Evolutionary conservation across 2,329 filamentous ascomycete species (phyloP).

Genomic region (Fusarium chuoi): DNA sequence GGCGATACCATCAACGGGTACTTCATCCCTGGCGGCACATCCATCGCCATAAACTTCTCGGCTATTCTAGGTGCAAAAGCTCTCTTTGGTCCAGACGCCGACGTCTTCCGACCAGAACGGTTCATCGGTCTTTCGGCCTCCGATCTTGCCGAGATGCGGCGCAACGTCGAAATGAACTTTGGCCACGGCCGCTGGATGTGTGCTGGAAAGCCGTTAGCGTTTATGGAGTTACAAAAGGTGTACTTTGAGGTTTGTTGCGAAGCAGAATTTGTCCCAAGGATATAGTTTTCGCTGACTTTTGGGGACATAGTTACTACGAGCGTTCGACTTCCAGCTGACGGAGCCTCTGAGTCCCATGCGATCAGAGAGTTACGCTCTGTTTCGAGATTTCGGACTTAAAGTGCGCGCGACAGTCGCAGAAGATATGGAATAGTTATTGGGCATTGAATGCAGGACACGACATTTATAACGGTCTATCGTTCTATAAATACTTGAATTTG

Average conservation of each 20-base stretch:
- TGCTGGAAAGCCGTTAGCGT: background rate
- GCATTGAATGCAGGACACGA: rapidly evolving
- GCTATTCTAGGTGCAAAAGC: background rate
- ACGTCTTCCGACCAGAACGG: background rate
- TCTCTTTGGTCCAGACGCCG: background rate
- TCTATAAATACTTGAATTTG: rapidly evolving
- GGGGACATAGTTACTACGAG: background rate
- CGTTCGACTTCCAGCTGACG: background rate
- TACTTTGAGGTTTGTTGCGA: background rate
- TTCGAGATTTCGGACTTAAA: background rate
- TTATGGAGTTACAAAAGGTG: conserved; percentile 2
- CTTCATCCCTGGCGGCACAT: background rate
- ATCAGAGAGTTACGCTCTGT: background rate
- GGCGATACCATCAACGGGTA: background rate
- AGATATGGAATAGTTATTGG: background rate
- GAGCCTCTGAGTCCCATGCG: background rate
- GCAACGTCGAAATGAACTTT: conserved; percentile 9
- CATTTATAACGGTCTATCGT: background rate
- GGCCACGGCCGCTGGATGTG: conserved; percentile 7
- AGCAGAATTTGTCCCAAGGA: rapidly evolving
- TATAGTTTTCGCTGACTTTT: background rate
- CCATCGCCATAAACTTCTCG: background rate
- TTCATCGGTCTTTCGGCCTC: background rate
- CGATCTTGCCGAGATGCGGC: background rate
- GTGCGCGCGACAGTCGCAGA: background rate